Percentiles rank a stretch among this genome's conserved stretches.
These are phyloP conservation scores for Inonotus hispidus DNA, from an alignment of 1,284 basidiomycete genomes.

Conservation along the genomic window DNA sequence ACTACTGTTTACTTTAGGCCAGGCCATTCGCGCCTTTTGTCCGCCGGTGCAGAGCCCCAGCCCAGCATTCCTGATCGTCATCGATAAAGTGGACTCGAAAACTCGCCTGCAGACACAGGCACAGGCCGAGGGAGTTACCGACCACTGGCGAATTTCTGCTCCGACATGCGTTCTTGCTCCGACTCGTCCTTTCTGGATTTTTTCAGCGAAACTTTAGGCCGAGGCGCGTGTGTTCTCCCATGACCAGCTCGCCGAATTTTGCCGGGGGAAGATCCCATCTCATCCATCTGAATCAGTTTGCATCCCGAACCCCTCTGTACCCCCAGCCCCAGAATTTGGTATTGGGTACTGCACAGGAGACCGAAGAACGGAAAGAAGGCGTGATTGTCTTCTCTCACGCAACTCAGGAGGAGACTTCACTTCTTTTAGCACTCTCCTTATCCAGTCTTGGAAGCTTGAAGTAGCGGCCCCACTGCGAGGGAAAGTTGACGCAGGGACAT, in stretches of 20 bases:
- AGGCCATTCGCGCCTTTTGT: background rate
- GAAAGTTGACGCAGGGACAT: background rate
- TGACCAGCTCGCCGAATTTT: constrained; percentile 5
- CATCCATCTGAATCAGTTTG: background rate
- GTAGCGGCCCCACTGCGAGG: background rate
- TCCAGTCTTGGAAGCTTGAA: background rate
- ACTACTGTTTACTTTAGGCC: background rate
- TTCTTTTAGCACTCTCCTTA: background rate
- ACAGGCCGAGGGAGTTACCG: background rate
- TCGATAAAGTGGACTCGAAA: constrained; percentile 4
- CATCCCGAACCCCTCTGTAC: background rate
- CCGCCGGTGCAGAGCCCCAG: background rate
- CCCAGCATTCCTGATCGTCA: background rate
- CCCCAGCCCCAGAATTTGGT: background rate
- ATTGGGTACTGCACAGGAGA: background rate
- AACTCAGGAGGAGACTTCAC: background rate
- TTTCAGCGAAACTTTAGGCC: background rate
- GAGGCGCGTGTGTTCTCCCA: background rate
- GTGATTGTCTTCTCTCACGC: background rate
- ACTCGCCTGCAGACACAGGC: background rate
- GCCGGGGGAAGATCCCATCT: constrained; percentile 6
- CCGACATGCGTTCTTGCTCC: background rate
- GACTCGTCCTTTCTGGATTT: background rate
- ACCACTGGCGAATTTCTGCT: background rate
- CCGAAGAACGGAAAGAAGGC: constrained; percentile 1